A percentile compares a stretch with the other conserved stretches of the same genome.
Conservation (phyloP, 1,284 basidiomycete genomes). For the Sporisorium sorghi region DNA sequence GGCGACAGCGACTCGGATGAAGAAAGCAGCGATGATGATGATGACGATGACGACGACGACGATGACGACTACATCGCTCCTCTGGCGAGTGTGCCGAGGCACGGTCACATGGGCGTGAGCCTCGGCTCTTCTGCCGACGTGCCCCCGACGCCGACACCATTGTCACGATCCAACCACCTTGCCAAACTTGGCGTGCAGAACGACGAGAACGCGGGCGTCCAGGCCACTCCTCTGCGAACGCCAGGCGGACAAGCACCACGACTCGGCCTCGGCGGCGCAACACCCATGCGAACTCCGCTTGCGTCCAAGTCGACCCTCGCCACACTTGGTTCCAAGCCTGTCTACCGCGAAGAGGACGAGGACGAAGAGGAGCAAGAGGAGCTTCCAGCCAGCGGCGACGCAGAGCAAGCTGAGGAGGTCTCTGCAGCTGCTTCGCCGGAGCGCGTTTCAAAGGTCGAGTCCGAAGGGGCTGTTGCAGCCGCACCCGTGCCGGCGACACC, state of each 20-base stretch:
- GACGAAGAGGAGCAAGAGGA: constrained; percentile 26
- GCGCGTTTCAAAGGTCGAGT: background rate
- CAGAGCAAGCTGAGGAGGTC: background rate
- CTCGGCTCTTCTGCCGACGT: constrained; percentile 45
- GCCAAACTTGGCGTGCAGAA: constrained; percentile 20
- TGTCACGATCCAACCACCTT: constrained; percentile 25
- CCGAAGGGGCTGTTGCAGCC: background rate
- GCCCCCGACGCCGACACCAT: constrained; percentile 52
- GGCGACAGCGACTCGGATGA: constrained; percentile 54
- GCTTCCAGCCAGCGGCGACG: background rate
- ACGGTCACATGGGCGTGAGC: constrained; percentile 18
- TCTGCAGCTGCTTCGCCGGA: constrained; percentile 11
- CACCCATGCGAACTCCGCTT: constrained; percentile 49
- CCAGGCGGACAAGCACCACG: constrained; percentile 16
- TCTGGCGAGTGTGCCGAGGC: constrained; percentile 25
- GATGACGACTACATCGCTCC: constrained; percentile 39
- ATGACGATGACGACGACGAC: constrained; percentile 40
- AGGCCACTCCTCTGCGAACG: constrained; percentile 44
- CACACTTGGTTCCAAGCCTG: constrained; percentile 30
- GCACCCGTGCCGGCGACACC: constrained; percentile 41
- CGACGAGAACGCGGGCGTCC: constrained; percentile 55
- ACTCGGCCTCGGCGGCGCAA: constrained; percentile 34
- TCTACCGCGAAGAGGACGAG: constrained; percentile 51
- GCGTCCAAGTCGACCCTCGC: constrained; percentile 23
- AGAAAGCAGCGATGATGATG: constrained; percentile 41